Evolutionary conservation across 306 rosid genomes (phyloP).

Genomic region (Cicer chorassanicum): DNA sequence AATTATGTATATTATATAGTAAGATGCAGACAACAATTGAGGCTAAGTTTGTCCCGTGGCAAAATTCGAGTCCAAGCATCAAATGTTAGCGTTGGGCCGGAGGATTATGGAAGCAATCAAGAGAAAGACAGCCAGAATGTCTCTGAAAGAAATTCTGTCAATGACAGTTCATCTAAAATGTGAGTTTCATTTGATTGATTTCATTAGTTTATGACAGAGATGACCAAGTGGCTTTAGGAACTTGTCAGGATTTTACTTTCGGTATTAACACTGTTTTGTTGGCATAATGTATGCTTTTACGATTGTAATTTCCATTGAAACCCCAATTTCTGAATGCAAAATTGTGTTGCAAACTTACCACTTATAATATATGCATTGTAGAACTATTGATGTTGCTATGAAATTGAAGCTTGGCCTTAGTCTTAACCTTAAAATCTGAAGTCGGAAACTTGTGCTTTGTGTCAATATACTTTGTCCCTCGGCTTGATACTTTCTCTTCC

Average conservation of each 20-base stretch:
- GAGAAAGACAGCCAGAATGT: constrained; percentile 55
- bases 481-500: neutral
- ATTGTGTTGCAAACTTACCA: constrained; percentile 24
- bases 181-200: constrained; percentile 56
- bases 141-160: constrained; percentile 46
- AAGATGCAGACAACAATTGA: constrained; percentile 58
- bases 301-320: neutral
- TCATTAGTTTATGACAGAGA: constrained; percentile 6
- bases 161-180: constrained; percentile 61
- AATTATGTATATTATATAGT: constrained; percentile 68
- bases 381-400: neutral
- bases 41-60: constrained; percentile 48
- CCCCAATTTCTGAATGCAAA: neutral
- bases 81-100: constrained; percentile 71
- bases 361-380: constrained; percentile 3
- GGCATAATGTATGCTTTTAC: neutral
- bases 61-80: constrained; percentile 71
- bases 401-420: neutral
- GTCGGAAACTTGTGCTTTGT: constrained; percentile 17
- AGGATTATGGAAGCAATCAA: constrained; percentile 63
- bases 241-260: constrained; percentile 18
- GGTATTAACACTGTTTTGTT: neutral
- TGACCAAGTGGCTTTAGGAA: constrained; percentile 2
- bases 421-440: constrained; percentile 8
- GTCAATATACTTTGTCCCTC: constrained; percentile 24